A percentile compares a stretch with the other conserved stretches of the same genome.
Conservation (phyloP, 2,329 filamentous ascomycete species). For the Penicillium sp. region DNA sequence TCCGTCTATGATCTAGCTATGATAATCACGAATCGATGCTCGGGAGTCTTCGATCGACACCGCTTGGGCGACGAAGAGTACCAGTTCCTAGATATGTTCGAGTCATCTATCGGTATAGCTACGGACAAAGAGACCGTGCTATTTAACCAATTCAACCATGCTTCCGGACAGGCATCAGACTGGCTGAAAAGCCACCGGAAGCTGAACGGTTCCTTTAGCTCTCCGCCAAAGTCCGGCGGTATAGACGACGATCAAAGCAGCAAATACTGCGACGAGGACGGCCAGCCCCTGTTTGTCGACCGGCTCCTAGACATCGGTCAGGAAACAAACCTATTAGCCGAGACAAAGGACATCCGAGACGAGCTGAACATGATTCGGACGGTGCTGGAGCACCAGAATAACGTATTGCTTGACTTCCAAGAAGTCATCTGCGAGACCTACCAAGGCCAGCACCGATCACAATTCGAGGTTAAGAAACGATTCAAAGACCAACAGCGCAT, state of each 20-base stretch:
- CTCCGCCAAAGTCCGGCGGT: slow-evolving; percentile 1
- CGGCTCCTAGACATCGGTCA: slow-evolving; percentile 53
- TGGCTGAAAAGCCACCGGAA: slow-evolving; percentile 54
- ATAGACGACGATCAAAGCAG: slow-evolving; percentile 15
- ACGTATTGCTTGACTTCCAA: slow-evolving; percentile 36
- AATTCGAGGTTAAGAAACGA: slow-evolving; percentile 53
- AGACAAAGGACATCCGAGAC: slow-evolving; percentile 66
- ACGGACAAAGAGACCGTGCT: slow-evolving; percentile 57
- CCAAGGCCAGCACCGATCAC: slow-evolving; percentile 34
- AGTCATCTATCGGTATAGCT: slow-evolving; percentile 57
- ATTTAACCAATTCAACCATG: slow-evolving; percentile 59
- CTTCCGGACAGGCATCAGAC: slow-evolving; percentile 55
- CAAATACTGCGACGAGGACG: slow-evolving; percentile 30
- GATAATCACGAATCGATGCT: slow-evolving; percentile 60
- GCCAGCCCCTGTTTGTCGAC: slow-evolving; percentile 47
- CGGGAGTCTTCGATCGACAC: slow-evolving; percentile 60
- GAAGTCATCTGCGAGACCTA: slow-evolving; percentile 38
- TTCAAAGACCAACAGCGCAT: slow-evolving; percentile 58
- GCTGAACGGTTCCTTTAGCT: slow-evolving; percentile 33
- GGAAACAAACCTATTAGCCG: slow-evolving; percentile 60
- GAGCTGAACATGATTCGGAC: slow-evolving; percentile 62
- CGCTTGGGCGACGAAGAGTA: slow-evolving; percentile 58
- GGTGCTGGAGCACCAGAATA: slow-evolving; percentile 39
- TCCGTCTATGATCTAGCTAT: slow-evolving; percentile 63
- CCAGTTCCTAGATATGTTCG: slow-evolving; percentile 67